Evolutionary conservation across 2,329 filamentous ascomycete species (phyloP).

Genomic region (Emydomyces testavorans): DNA sequence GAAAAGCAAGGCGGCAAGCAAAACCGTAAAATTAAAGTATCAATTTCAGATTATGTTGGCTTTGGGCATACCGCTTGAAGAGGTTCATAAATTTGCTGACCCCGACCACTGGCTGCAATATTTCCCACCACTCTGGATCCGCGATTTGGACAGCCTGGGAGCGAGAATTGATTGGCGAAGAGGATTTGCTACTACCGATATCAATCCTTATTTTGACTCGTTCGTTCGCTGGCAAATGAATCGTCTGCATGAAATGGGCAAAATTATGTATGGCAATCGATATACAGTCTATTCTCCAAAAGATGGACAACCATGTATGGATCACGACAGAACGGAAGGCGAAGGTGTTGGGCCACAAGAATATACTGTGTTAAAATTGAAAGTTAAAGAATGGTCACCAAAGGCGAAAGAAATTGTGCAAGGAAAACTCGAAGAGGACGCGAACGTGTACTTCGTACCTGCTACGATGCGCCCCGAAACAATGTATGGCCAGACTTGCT

Average conservation of each 20-base stretch:
- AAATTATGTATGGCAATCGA: constrained; percentile 85
- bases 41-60: constrained; percentile 92
- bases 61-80: constrained; percentile 71
- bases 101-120: constrained; percentile 83
- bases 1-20: constrained; percentile 83
- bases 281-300: constrained; percentile 92
- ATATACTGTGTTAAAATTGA: constrained; percentile 85
- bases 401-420: constrained; percentile 59
- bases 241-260: constrained; percentile 72
- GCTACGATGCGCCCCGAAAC: constrained; percentile 92
- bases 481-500: constrained; percentile 96
- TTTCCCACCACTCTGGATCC: constrained; percentile 68
- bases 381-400: constrained; percentile 78
- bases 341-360: constrained; percentile 79
- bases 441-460: constrained; percentile 78
- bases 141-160: constrained; percentile 74
- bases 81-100: constrained; percentile 89
- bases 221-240: constrained; percentile 98
- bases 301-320: constrained; percentile 77
- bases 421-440: constrained; percentile 64
- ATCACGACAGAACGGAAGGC: constrained; percentile 70
- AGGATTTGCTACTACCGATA: constrained; percentile 87
- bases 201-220: constrained; percentile 91
- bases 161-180: constrained; percentile 86
- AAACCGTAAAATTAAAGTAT: constrained; percentile 88